phyloP scores from a whole-genome alignment of 805 yeast species.

The Yarrowia divulgata region DNA sequence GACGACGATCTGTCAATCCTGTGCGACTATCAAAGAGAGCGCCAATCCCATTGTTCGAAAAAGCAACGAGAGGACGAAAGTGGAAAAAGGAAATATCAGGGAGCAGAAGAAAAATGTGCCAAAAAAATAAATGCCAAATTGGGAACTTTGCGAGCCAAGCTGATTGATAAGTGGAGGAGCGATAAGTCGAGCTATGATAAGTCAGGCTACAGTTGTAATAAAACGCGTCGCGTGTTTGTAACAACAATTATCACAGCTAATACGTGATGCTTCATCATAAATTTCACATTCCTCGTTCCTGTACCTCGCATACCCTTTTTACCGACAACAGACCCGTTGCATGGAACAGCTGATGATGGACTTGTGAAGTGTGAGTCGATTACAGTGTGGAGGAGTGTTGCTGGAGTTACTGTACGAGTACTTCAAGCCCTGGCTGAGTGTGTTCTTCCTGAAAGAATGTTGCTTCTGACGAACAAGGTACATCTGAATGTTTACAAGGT shows the following conservation, averaged over 20 bases:
- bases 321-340: slow-evolving; percentile 11
- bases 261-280: too few species aligned
- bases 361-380: neutral
- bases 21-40: neutral
- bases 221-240: neutral
- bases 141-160: neutral
- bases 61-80: neutral
- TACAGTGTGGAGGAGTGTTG: too few species aligned
- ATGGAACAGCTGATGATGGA: slow-evolving; percentile 13
- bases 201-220: too few species aligned
- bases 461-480: too few species aligned
- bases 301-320: slow-evolving; percentile 28
- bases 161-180: neutral
- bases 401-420: too few species aligned
- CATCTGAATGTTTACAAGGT: too few species aligned
- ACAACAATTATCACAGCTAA: too few species aligned
- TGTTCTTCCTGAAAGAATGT: too few species aligned
- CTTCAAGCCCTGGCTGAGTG: too few species aligned
- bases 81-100: slow-evolving; percentile 1
- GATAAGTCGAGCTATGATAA: too few species aligned
- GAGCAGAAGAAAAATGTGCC: neutral
- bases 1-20: slow-evolving; percentile 12
- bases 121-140: too few species aligned
- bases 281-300: slow-evolving; percentile 7
- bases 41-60: neutral